Base-by-base conservation (phyloP, 192 early-diverging fungal species). In the Backusella westeae region DNA sequence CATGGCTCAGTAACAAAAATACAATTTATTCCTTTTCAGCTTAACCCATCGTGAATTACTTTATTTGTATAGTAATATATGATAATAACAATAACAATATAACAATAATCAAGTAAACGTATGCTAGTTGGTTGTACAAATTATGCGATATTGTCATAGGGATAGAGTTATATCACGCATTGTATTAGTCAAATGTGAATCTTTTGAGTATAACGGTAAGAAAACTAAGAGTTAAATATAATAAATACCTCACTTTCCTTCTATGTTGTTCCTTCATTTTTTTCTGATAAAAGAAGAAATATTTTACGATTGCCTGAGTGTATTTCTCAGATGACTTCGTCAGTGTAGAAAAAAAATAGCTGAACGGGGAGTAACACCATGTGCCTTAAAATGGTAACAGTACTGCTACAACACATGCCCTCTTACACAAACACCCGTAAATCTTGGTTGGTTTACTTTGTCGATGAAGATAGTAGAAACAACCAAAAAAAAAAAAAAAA, bases 341-440 rank as follows among this genome's bases (percentile, higher is more conserved):
- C 8, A 29, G 23, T 29, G 56, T 63, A 63, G 56, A 63, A 63
- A 63, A 63, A 26, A 26, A 29, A 29, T 26, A 29, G 12, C 26
- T 29, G 26, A 63, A 63, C 10, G 56, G 26, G 56, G 26, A 63
- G 46, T 49, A 63, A 9, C 12, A 63, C 21, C 56, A 63, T 63
- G 56, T 63, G 56, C n/a, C 56, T 63, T 63, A 63, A 63, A 26
- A 63, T 63, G 56, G 56, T 63, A 63, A 63, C 23, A 29, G 12
- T 63, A 1, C 56, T 14, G 9, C 56, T 14, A 63, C 12, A 26
- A 10, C 23, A 29, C 56, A 63, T 53, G 4, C 26, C 4, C 12
- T 29, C 26, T 8, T 4, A 63, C 21, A 63, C 56, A 26, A 63
- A 63, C 8, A 29, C 3, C 9, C 10, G n/a, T 59, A n/a, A 49